Evolutionary conservation across 2,329 filamentous ascomycete species (phyloP).

Genomic region (Phialemonium atrogriseum): DNA sequence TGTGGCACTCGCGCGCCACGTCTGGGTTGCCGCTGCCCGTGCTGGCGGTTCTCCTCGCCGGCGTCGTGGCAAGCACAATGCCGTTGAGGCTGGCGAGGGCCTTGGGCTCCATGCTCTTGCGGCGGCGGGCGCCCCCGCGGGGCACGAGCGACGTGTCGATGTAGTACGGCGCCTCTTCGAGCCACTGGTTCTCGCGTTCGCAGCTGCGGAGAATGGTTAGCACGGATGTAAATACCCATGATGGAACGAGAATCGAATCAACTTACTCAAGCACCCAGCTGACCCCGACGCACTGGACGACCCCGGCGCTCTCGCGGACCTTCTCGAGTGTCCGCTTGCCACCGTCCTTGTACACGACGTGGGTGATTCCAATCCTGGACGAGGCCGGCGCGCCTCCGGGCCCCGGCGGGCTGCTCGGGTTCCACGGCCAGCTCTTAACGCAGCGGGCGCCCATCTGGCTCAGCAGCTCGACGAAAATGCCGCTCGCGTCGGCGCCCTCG

Average conservation of each 20-base stretch:
- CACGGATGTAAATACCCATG: constrained; percentile 17
- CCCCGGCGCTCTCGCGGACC: constrained; percentile 60
- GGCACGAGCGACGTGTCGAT: constrained; percentile 61
- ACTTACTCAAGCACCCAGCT: constrained; percentile 84
- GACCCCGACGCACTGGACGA: constrained; percentile 80
- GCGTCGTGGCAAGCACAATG: constrained; percentile 41
- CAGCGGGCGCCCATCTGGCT: constrained; percentile 75
- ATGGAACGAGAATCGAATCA: background rate
- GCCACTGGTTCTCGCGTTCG: constrained; percentile 67
- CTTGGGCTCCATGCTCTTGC: constrained; percentile 76
- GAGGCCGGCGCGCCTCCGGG: constrained; percentile 23
- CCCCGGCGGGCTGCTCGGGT: constrained; percentile 34
- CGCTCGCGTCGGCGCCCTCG: constrained; percentile 71
- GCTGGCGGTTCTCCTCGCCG: constrained; percentile 25
- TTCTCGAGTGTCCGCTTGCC: constrained; percentile 74
- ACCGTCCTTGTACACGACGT: constrained; percentile 87
- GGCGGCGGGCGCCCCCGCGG: constrained; percentile 60
- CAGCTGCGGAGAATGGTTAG: constrained; percentile 41
- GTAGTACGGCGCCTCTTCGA: constrained; percentile 62
- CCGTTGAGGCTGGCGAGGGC: constrained; percentile 62
- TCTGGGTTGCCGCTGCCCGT: too few relatives aligned
- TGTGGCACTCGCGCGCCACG: constrained; percentile 27
- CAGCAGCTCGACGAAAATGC: constrained; percentile 73
- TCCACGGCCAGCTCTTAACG: constrained; percentile 70
- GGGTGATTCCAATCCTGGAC: constrained; percentile 66